These are phyloP conservation scores for Sonneratia caseolaris DNA, from an alignment of 345 rosid species.

Conservation along the genomic window DNA sequence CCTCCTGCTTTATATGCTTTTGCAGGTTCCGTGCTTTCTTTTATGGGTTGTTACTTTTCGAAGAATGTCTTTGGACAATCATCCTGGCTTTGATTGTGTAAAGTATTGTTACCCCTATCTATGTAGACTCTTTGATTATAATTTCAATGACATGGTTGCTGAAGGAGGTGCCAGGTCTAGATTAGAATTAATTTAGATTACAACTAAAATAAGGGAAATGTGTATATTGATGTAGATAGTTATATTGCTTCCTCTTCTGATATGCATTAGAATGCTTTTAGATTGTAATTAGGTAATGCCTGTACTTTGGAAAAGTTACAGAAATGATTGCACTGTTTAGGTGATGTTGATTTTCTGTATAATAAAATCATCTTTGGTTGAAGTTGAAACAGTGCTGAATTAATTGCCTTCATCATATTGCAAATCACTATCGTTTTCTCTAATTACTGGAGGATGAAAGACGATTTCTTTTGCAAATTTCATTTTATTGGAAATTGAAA, in stretches of 20 bases:
- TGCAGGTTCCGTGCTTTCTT: constrained; percentile 75
- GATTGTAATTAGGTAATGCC: not conserved
- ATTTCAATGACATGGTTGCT: not conserved
- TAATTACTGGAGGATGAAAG: not conserved
- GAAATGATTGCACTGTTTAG: not conserved
- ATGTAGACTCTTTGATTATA: not conserved
- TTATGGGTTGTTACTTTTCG: constrained; percentile 70
- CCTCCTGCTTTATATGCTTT: not conserved
- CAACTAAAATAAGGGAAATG: not conserved
- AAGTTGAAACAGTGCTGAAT: not conserved
- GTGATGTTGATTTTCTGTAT: not conserved
- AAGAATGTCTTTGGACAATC: constrained; percentile 69
- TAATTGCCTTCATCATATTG: not conserved
- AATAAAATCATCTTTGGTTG: not conserved
- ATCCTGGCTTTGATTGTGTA: constrained; percentile 88
- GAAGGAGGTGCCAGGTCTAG: not conserved
- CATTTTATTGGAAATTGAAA: not conserved
- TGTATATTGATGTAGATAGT: not conserved
- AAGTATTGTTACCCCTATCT: constrained; percentile 9
- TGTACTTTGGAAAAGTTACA: not conserved
- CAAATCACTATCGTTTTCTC: not conserved
- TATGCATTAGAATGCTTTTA: not conserved
- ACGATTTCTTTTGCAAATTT: not conserved
- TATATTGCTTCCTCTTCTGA: not conserved
- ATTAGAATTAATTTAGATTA: not conserved